Conservation (phyloP, 208 protist species). For the Acanthamoeba castellanii region DNA sequence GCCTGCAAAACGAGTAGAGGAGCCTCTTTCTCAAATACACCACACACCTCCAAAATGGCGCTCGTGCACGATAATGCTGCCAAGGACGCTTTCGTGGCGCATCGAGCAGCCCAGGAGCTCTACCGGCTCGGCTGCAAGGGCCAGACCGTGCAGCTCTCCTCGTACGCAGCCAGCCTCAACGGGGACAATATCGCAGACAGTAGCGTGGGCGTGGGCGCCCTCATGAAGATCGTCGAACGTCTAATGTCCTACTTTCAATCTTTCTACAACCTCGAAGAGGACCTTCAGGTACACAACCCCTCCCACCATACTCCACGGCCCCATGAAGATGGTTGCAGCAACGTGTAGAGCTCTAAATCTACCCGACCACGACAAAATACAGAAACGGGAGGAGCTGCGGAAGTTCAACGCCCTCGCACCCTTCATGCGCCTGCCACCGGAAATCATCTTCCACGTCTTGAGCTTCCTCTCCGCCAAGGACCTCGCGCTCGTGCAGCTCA, state of each 20-base stretch:
- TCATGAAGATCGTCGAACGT: neutral
- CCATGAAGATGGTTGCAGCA: neutral
- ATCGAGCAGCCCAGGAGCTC: conserved; percentile 3
- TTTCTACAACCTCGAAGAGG: neutral
- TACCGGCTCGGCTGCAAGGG: neutral
- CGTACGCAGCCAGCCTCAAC: neutral
- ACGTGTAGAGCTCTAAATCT: too few species aligned
- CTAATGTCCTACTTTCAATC: neutral
- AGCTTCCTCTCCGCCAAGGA: conserved; percentile 28
- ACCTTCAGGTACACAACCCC: neutral
- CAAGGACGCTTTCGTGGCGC: neutral
- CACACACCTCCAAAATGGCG: neutral
- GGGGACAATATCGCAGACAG: neutral
- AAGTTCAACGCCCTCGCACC: neutral
- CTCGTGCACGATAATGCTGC: conserved; percentile 2
- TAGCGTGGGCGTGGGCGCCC: neutral
- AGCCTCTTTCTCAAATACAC: neutral
- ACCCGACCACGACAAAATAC: too few species aligned
- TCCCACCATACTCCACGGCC: neutral
- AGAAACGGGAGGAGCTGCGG: conserved; percentile 15
- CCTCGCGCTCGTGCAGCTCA: conserved; percentile 8
- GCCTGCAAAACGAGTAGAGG: neutral
- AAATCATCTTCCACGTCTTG: conserved; percentile 46
- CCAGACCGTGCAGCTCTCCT: neutral
- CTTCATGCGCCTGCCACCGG: conserved; percentile 8